A percentile compares a stretch with the other conserved stretches of the same genome.
These are phyloP conservation scores for Botryosphaeria agaves DNA, from an alignment of 2,329 filamentous ascomycete genomes.

Conservation along the genomic window DNA sequence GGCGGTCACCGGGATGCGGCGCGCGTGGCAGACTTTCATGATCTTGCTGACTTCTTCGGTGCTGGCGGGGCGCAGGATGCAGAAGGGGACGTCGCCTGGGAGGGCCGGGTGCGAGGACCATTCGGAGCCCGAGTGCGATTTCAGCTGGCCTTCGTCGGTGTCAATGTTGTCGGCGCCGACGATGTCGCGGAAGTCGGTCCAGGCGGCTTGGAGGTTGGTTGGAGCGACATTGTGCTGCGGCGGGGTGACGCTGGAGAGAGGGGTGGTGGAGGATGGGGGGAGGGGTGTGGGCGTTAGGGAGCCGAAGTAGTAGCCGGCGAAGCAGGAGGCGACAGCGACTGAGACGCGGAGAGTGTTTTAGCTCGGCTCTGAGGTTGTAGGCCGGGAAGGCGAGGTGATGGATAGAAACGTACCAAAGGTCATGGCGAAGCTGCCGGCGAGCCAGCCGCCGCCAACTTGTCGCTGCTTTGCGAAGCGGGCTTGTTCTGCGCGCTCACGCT, in stretches of 20 bases:
- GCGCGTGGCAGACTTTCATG: slow-evolving; percentile 72
- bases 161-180: slow-evolving; percentile 47
- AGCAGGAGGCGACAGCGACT: slow-evolving; percentile 34
- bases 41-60: slow-evolving; percentile 76
- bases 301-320: slow-evolving; percentile 38
- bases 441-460: slow-evolving; percentile 20
- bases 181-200: slow-evolving; percentile 43
- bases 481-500: slow-evolving; percentile 40
- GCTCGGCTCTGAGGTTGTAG: too few relatives aligned
- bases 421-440: slow-evolving; percentile 11
- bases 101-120: slow-evolving; percentile 38
- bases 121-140: slow-evolving; percentile 41
- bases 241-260: slow-evolving; percentile 28
- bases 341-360: slow-evolving; percentile 4
- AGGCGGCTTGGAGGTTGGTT: slow-evolving; percentile 44
- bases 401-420: slow-evolving; percentile 12
- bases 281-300: slow-evolving; percentile 28
- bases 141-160: slow-evolving; percentile 34
- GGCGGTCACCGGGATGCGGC: slow-evolving; percentile 69
- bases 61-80: slow-evolving; percentile 57
- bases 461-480: slow-evolving; percentile 28
- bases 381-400: too few relatives aligned
- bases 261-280: slow-evolving; percentile 36
- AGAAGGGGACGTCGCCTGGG: slow-evolving; percentile 27
- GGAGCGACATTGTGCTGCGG: slow-evolving; percentile 38